Conservation (phyloP, 2,329 filamentous ascomycete genomes). For the Elsinoe batatas region DNA sequence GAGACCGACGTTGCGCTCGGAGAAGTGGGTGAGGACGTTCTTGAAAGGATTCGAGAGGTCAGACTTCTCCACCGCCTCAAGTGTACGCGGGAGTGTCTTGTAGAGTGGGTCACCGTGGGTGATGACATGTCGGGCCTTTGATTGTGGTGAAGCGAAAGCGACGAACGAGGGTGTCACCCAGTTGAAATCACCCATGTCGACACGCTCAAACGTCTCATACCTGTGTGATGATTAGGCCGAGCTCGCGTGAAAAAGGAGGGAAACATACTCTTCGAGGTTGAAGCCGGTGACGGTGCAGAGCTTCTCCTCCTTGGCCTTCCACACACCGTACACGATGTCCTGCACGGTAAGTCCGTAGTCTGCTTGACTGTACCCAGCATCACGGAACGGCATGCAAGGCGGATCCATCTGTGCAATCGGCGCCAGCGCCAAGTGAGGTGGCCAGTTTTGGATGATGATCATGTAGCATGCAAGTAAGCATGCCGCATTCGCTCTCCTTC, state of each 20-base stretch:
- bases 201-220: constrained; percentile 89
- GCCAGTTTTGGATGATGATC: constrained; percentile 96
- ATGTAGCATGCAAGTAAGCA: constrained; percentile 96
- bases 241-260: background rate
- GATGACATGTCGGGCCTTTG: constrained; percentile 64
- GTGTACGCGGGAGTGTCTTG: constrained; percentile 61
- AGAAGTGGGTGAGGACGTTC: constrained; percentile 87
- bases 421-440: constrained; percentile 86
- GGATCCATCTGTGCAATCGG: constrained; percentile 95
- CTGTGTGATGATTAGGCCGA: constrained; percentile 29
- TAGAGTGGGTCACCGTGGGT: constrained; percentile 63
- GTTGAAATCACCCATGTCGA: constrained; percentile 99
- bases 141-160: constrained; percentile 90
- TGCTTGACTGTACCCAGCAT: constrained; percentile 95
- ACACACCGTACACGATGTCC: constrained; percentile 95
- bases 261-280: constrained; percentile 55
- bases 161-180: constrained; percentile 95
- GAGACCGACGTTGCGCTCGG: constrained; percentile 76
- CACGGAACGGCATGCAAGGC: constrained; percentile 95
- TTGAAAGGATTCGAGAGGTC: constrained; percentile 80
- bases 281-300: constrained; percentile 89
- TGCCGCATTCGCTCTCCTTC: constrained; percentile 90
- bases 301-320: constrained; percentile 95
- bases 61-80: constrained; percentile 57
- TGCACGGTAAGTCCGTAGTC: constrained; percentile 94